Base-by-base conservation (phyloP, 768 basidiomycete species). In the Tubosaeta sp. region DNA sequence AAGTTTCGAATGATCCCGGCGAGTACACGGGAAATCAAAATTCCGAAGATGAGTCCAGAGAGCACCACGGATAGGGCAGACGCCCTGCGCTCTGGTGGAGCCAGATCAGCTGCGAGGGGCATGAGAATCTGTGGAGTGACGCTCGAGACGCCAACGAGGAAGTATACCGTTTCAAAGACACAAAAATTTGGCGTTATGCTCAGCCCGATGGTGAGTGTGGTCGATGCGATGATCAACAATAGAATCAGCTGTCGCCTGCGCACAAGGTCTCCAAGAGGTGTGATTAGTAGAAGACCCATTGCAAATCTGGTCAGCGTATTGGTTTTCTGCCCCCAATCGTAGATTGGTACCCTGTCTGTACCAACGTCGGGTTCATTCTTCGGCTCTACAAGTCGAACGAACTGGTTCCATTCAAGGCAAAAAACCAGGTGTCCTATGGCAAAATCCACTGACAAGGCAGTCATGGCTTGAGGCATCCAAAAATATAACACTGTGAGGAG, bases 261-360 rank as follows among this genome's bases (percentile, higher is more conserved):
- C 25, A 91, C 77, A 18, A 94, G 77, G 64, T 95, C 92, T 8
- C 93, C 92, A 0, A 91, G 73, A 2, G 93, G 92, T 1, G 87
- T 80, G 48, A 94, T 80, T 35, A 93, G 67, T 3, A 93, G 65
- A 7, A 92, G 75, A 1, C 89, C 89, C 8, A 71, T 71, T 2
- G 84, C 86, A 64, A 90, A 92, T 39, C 87, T 85, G n/a, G 31
- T 43, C 24, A 43, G 46, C 9, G 47, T 48, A 25, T 49, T 48
- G 22, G 54, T 21, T 14, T 40, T 8, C 16, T 36, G 9, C 25
- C 18, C n/a, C 63, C 24, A 86, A 72, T 1, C n/a, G n/a, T n/a
- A n/a, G n/a, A 84, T 83, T 1, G 85, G 83, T 29, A 87, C 80
- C 52, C 80, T 84, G 41, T 18, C n/a, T n/a, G n/a, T n/a, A n/a